Evolutionary conservation across 352 stramenopile species (phyloP).

Genomic region (Pythium aristosporum): DNA sequence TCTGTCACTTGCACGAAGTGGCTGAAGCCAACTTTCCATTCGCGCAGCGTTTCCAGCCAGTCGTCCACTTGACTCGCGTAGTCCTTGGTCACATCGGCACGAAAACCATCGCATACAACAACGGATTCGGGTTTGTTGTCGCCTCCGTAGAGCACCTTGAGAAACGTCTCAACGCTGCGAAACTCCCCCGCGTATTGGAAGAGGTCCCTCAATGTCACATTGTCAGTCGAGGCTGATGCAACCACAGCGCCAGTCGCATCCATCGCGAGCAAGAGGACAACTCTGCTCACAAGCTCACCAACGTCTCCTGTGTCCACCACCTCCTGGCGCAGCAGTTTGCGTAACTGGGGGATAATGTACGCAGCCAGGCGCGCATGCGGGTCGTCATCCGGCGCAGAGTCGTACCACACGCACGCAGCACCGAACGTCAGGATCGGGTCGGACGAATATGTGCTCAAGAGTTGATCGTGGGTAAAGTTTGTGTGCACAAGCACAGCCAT

Average conservation of each 20-base stretch:
- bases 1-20: conserved; percentile 31
- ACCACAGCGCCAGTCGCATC: conserved; percentile 2
- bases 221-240: not conserved
- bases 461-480: conserved; percentile 20
- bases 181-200: not conserved
- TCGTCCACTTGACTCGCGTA: not conserved
- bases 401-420: conserved; percentile 27
- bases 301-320: conserved; percentile 5
- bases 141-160: not conserved
- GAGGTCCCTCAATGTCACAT: not conserved
- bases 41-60: not conserved
- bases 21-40: conserved; percentile 30
- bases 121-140: not conserved
- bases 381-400: not conserved
- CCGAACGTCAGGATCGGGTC: conserved; percentile 32
- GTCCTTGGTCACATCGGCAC: not conserved
- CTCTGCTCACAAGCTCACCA: conserved; percentile 2
- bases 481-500: conserved; percentile 25
- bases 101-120: not conserved
- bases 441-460: conserved; percentile 27
- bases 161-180: not conserved
- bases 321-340: conserved; percentile 5
- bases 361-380: not conserved
- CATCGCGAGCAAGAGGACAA: conserved; percentile 18
- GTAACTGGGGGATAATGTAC: conserved; percentile 8